Evolutionary conservation across 768 basidiomycete species (phyloP), one percentile per base, ranked within the genome.

Genomic region (Naganishia kalamii): DNA sequence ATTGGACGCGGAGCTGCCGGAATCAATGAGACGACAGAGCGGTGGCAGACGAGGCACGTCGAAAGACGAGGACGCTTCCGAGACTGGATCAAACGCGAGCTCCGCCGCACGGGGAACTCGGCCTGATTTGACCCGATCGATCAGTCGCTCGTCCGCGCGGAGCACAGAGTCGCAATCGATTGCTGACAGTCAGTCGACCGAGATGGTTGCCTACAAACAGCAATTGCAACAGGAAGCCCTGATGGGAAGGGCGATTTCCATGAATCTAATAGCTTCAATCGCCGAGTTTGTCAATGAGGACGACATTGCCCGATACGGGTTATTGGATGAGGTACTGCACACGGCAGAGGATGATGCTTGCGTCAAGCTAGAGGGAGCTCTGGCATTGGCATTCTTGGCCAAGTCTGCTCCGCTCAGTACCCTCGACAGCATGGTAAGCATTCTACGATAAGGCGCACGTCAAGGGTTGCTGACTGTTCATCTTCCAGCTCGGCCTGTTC

Each of bases 241-340:
- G 4, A 83, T 91, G 21, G 93, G 93, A 5, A 83, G 91, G 64
- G 81, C 94, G 52, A 89, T 90, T 4, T 90, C 90, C 71, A 92
- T 96, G 91, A 90, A 89, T 74, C 80, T 96, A 57, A 89, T 94
- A 81, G 92, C 92, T 41, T 86, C 90, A 8, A 85, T 92, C 13
- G 84, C 88, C 32, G 89, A 90, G 29, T 72, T 71, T 40, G 75
- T 70, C 51, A 60, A 64, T 32, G 65, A 52, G 2, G 49, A 70
- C 0, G 76, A 75, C 48, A 63, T 70, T 0, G 69, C 71, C 1
- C 69, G 68, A 25, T 65, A 68, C 57, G 76, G 74, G 1, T 74
- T 79, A 48, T 60, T 77, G 3, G 71, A 75, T 12, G 77, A 77
- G 27, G 83, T 84, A 3, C 82, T 88, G 65, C 73, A 75, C 15